Base-by-base conservation (phyloP, 768 basidiomycete genomes). In the Cystofilobasidium ferigula region DNA sequence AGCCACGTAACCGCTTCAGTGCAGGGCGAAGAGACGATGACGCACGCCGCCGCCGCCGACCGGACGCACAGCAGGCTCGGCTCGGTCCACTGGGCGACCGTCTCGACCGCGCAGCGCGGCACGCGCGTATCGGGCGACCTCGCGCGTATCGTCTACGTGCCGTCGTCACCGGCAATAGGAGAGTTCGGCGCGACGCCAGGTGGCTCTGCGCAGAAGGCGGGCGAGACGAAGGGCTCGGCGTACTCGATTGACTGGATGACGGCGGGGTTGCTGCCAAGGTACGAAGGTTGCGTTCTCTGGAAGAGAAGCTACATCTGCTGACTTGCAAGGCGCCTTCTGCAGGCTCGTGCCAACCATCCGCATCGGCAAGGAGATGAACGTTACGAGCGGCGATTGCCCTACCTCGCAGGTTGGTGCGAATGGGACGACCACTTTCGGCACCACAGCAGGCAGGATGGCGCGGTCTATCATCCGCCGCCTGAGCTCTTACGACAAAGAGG, bases 241-340 rank as follows among this genome's bases (percentile, higher is more conserved):
- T 62, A 38, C 22, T 62, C 61, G 32, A 47, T 62, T n/a, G 61
- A 62, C 34, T 51, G 47, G 61, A 51, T 62, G 47, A 62, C 61
- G 0, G 45, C 61, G 0, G 36, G 36, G 9, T 12, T 62, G 18
- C 48, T 62, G 13, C 61, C 61, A 1, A 61, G 48, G 57, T 58
- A 22, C 30, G 53, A 30, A 3, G 12, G 28, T 9, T 56, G 8
- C 3, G 14, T 32, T 26, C 9, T 53, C n/a, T n/a, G n/a, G n/a
- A n/a, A n/a, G n/a, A n/a, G 13, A 53, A 53, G 12, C 22, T 53
- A 13, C 12, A 9, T 9, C 48, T 24, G 48, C 10, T n/a, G 22
- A 12, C 10, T 13, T 12, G 9, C n/a, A 53, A 12, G 22, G 13
- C 22, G 28, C 8, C 5, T 40, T 34, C 57, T 22, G 12, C 35